Evolutionary conservation across 2,329 filamentous ascomycete genomes (phyloP), one percentile per base, ranked within the genome.

Genomic region (Annulohypoxylon truncatum): DNA sequence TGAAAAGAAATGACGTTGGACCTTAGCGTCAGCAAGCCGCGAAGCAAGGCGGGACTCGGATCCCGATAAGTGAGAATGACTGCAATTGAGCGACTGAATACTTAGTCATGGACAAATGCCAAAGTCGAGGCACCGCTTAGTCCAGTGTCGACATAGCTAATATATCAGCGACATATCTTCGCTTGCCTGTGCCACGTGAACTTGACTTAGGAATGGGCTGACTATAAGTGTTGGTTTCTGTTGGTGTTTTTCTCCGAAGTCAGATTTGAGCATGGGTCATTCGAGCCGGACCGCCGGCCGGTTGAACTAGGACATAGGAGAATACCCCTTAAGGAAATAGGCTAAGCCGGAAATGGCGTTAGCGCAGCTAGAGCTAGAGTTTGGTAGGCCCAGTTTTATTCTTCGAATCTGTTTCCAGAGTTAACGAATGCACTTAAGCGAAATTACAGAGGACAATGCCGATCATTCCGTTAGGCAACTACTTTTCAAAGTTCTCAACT

Each of bases 401-500:
- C n/a, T n/a, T n/a, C n/a, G n/a, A 50, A 58, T 50, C 42, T 22
- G 24, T 29, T 48, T 53, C 29, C 15, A 18, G 7, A 12, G 26
- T 26, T 50, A 46, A 46, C 46, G 38, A 63, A 63, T 53, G 47
- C 46, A 9, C 35, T 57, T 56, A 64, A 64, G 61, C 61, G 61
- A 64, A 26, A 64, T 64, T 58, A 58, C 52, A 35, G 44, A n/a
- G 29, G 42, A 20, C 5, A 18, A 3, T 28, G 20, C 55, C 55
- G 55, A 50, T 7, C 22, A 15, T 52, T 47, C 38, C 47, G 24
- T 13, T 33, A 33, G 22, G 48, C 18, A 24, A 24, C 48, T 31
- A 20, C 26, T 52, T 53, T 26, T 15, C 13, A 13, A 38, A n/a
- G 15, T 9, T 13, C 13, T 38, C 4, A n/a, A 38, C n/a, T n/a